Evolutionary conservation across 352 stramenopile genomes (phyloP).

Genomic region (Globisporangium recalcitrans): DNA sequence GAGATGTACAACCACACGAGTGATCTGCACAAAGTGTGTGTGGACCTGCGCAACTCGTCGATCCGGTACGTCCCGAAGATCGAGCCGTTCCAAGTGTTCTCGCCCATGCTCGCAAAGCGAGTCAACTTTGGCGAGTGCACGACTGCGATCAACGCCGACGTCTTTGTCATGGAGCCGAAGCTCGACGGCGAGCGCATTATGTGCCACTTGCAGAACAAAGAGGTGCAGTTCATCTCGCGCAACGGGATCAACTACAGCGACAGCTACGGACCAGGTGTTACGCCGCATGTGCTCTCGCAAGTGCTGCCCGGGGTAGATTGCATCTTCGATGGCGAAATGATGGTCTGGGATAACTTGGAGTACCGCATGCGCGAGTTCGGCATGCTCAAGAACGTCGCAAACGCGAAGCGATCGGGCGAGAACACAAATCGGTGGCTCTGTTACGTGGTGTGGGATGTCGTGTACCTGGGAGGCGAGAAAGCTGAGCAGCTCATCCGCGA

Average conservation of each 20-base stretch:
- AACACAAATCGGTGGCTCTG: conserved; percentile 70
- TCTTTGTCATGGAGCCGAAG: conserved; percentile 83
- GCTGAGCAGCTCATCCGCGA: conserved; percentile 50
- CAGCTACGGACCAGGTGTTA: conserved; percentile 54
- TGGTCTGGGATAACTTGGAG: conserved; percentile 84
- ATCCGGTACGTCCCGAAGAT: conserved; percentile 79
- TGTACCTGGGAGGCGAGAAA: conserved; percentile 55
- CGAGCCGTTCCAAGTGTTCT: conserved; percentile 81
- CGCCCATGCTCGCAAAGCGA: conserved; percentile 81
- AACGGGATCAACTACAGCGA: conserved; percentile 85
- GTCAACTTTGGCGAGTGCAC: conserved; percentile 83
- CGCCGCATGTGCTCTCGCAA: conserved; percentile 58
- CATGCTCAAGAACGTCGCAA: conserved; percentile 75
- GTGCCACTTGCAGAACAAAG: conserved; percentile 54
- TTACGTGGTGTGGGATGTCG: conserved; percentile 82
- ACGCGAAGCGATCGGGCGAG: conserved; percentile 45
- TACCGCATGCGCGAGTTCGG: conserved; percentile 76
- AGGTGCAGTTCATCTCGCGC: conserved; percentile 80
- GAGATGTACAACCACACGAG: conserved; percentile 90
- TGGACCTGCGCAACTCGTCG: conserved; percentile 66
- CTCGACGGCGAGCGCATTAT: conserved; percentile 81
- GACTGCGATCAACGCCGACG: conserved; percentile 53
- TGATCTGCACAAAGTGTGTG: conserved; percentile 72
- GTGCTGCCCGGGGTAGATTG: conserved; percentile 52
- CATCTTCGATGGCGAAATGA: conserved; percentile 86